Evolutionary conservation across 352 stramenopile species (phyloP).

Genomic region (Phytophthora idaei): DNA sequence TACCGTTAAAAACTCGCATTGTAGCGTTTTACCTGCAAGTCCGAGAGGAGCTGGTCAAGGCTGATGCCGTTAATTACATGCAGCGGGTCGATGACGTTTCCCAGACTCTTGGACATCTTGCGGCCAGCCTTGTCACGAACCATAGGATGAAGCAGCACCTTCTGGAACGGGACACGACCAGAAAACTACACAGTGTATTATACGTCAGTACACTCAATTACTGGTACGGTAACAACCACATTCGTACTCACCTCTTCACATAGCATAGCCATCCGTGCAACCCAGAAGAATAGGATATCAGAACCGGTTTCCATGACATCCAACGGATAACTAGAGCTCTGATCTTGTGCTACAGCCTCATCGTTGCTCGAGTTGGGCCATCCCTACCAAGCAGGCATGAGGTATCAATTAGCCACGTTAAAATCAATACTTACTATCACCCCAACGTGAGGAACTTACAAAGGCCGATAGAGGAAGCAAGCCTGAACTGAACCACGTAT

Average conservation of each 20-base stretch:
- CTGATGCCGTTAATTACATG: slow-evolving; percentile 98
- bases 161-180: slow-evolving; percentile 97
- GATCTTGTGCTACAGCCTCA: slow-evolving; percentile 26
- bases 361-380: slow-evolving; percentile 92
- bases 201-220: background rate
- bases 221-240: background rate
- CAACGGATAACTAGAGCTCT: slow-evolving; percentile 60
- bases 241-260: slow-evolving; percentile 91
- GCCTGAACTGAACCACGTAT: slow-evolving; percentile 99
- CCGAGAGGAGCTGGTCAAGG: slow-evolving; percentile 92
- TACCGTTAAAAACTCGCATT: background rate
- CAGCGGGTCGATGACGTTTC: slow-evolving; percentile 99
- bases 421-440: background rate
- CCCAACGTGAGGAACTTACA: slow-evolving; percentile 35
- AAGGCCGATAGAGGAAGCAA: slow-evolving; percentile 93
- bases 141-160: slow-evolving; percentile 99
- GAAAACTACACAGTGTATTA: slow-evolving; percentile 64
- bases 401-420: slow-evolving; percentile 8
- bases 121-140: slow-evolving; percentile 99
- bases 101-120: slow-evolving; percentile 99
- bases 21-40: slow-evolving; percentile 77
- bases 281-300: slow-evolving; percentile 99
- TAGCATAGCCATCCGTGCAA: slow-evolving; percentile 99
- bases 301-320: slow-evolving; percentile 91
- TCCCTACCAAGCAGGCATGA: slow-evolving; percentile 68